Evolutionary conservation across 2,329 filamentous ascomycete genomes (phyloP).

Genomic region (Penicillium concentricum): DNA sequence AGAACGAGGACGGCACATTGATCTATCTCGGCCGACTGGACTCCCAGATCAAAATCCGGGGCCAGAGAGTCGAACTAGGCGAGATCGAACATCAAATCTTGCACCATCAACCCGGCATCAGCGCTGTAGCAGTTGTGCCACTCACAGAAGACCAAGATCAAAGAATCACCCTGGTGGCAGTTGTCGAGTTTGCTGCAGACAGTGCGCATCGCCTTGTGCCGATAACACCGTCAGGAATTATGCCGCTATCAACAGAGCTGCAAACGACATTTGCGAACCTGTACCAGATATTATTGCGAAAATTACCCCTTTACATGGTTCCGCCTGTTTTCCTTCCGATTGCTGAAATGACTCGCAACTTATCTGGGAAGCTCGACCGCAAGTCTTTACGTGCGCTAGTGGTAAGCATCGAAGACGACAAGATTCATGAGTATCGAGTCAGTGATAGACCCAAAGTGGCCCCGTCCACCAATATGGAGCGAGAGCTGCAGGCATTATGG

Average conservation of each 20-base stretch:
- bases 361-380: not conserved
- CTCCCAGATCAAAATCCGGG: conserved; percentile 32
- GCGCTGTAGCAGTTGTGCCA: not conserved
- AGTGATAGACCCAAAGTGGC: not conserved
- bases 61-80: conserved; percentile 58
- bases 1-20: conserved; percentile 29
- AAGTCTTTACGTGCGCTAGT: not conserved
- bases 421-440: not conserved
- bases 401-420: too few species aligned
- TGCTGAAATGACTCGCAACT: not conserved
- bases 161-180: not conserved
- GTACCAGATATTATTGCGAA: not conserved
- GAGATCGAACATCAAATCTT: conserved; percentile 40
- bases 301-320: not conserved
- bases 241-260: not conserved
- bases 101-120: not conserved
- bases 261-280: not conserved
- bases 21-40: conserved; percentile 55
- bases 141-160: not conserved
- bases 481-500: not conserved
- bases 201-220: not conserved
- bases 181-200: not conserved
- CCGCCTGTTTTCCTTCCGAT: not conserved
- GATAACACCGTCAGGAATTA: not conserved
- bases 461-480: not conserved